Evolutionary conservation across 2,329 filamentous ascomycete genomes (phyloP).

Genomic region (Gnomoniopsis sp.): DNA sequence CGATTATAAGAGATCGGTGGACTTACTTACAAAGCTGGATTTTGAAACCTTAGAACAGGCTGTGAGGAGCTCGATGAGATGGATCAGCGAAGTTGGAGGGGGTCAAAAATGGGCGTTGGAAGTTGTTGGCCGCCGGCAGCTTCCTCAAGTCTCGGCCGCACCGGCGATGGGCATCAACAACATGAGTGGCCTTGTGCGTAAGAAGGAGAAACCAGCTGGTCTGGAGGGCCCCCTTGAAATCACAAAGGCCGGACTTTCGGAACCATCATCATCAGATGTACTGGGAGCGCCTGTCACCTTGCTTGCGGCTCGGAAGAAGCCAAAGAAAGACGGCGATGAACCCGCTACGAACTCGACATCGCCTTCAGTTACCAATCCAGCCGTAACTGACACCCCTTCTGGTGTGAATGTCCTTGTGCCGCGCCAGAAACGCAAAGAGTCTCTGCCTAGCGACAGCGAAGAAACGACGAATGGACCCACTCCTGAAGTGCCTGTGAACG

Average conservation of each 20-base stretch:
- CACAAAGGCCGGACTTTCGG: not conserved
- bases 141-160: not conserved
- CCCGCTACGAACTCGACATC: slow-evolving; percentile 1
- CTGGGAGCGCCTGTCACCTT: not conserved
- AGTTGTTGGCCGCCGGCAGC: slow-evolving; percentile 37
- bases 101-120: slow-evolving; percentile 50
- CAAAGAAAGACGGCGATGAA: not conserved
- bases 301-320: slow-evolving; percentile 12
- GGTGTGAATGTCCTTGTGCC: slow-evolving; percentile 8
- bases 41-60: slow-evolving; percentile 66
- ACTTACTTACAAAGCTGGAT: slow-evolving; percentile 69
- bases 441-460: slow-evolving; percentile 15
- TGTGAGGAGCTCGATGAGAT: slow-evolving; percentile 62
- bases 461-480: slow-evolving; percentile 2
- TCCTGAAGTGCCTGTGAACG: slow-evolving; percentile 5
- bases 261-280: not conserved
- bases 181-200: slow-evolving; percentile 44
- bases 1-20: slow-evolving; percentile 64
- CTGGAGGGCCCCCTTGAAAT: slow-evolving; percentile 26
- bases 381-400: not conserved
- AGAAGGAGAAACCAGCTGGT: slow-evolving; percentile 35
- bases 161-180: slow-evolving; percentile 37
- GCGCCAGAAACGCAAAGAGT: slow-evolving; percentile 17
- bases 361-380: not conserved
- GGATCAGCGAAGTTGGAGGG: slow-evolving; percentile 64